Evolutionary conservation across 345 rosid species (phyloP).

Genomic region (Trapa bicornis): DNA sequence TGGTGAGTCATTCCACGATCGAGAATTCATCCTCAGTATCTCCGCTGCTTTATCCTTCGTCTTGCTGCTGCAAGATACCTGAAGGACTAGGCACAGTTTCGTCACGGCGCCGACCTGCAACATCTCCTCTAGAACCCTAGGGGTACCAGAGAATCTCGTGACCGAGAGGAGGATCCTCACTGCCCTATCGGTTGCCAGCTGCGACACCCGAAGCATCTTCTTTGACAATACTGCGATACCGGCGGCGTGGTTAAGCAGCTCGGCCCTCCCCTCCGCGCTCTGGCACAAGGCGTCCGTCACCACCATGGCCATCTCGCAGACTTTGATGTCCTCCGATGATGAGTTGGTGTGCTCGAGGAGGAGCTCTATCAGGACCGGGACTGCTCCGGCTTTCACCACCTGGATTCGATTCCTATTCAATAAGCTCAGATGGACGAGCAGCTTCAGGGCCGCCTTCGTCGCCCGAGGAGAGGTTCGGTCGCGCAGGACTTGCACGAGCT

Average conservation of each 20-base stretch:
- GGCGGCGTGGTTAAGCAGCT: slow-evolving; percentile 46
- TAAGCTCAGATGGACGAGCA: slow-evolving; percentile 33
- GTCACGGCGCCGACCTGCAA: slow-evolving; percentile 57
- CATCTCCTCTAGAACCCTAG: slow-evolving; percentile 46
- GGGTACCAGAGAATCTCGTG: slow-evolving; percentile 46
- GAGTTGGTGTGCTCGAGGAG: slow-evolving; percentile 35
- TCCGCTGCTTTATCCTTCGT: slow-evolving; percentile 52
- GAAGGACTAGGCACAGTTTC: slow-evolving; percentile 56
- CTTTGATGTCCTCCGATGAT: slow-evolving; percentile 30
- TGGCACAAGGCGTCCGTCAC: slow-evolving; percentile 46
- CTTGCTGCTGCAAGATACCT: slow-evolving; percentile 32
- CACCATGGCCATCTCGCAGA: slow-evolving; percentile 34
- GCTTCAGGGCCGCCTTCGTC: slow-evolving; percentile 43
- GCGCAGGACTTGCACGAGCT: slow-evolving; percentile 33
- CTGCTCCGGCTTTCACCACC: slow-evolving; percentile 48
- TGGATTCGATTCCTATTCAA: slow-evolving; percentile 66
- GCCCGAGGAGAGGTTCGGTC: slow-evolving; percentile 52
- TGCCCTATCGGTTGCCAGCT: slow-evolving; percentile 45
- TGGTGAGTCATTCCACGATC: slow-evolving; percentile 53
- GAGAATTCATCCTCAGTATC: slow-evolving; percentile 50
- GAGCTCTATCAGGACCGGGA: slow-evolving; percentile 39
- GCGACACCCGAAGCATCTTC: slow-evolving; percentile 66
- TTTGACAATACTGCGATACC: slow-evolving; percentile 64
- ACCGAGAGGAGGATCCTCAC: slow-evolving; percentile 49
- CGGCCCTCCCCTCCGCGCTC: slow-evolving; percentile 74